These are phyloP conservation scores for Lasiodiplodia sp. DNA, from an alignment of 2,329 filamentous ascomycete genomes.

Conservation along the genomic window DNA sequence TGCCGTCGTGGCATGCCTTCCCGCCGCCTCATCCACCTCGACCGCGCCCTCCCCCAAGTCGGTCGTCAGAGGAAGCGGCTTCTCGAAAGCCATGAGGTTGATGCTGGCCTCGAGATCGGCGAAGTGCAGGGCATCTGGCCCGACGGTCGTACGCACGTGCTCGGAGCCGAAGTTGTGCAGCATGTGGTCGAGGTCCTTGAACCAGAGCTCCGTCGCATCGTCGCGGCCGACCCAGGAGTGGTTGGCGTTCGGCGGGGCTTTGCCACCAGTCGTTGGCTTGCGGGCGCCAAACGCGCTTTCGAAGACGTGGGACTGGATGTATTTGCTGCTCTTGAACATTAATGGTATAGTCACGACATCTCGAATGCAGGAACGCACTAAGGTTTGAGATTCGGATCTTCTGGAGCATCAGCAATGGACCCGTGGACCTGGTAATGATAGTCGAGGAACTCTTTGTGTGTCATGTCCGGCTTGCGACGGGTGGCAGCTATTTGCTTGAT, in stretches of 20 bases:
- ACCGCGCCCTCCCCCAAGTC: neutral
- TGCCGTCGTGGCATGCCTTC: neutral
- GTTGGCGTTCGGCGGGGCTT: neutral
- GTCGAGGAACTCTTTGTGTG: constrained; percentile 1
- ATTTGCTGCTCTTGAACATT: neutral
- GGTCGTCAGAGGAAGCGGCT: neutral
- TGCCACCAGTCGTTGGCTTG: too few relatives aligned
- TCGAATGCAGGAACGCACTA: neutral
- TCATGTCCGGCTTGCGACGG: constrained; percentile 3
- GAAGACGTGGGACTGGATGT: constrained; percentile 2
- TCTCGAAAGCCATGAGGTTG: constrained; percentile 6
- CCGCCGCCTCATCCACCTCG: neutral
- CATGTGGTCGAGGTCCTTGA: constrained; percentile 5
- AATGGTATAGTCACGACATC: neutral
- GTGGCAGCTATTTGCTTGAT: constrained; percentile 14
- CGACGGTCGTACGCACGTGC: neutral
- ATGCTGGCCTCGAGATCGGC: neutral
- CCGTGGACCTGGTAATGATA: constrained; percentile 3
- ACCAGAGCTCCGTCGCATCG: neutral
- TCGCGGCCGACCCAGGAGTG: neutral
- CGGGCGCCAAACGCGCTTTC: neutral
- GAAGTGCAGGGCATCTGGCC: neutral
- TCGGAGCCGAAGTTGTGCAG: neutral
- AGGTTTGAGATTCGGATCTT: neutral
- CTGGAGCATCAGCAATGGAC: neutral